Evolutionary conservation across 2,329 filamentous ascomycete genomes (phyloP).

Genomic region (Colletotrichum australisinense): DNA sequence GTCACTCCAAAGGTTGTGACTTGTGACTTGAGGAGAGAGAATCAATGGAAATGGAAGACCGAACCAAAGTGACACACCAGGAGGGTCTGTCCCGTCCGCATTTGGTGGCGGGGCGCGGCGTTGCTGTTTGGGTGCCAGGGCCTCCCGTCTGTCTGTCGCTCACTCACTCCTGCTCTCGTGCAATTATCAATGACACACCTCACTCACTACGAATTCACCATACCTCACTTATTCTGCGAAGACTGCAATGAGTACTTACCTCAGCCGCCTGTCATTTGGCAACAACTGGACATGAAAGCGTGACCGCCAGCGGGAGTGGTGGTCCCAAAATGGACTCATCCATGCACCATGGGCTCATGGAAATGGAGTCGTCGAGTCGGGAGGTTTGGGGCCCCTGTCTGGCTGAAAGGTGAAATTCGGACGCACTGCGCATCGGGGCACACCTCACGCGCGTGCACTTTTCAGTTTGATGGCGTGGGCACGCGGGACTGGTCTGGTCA

Average conservation of each 20-base stretch:
- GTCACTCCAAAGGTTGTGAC: no score
- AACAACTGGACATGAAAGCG: neutral
- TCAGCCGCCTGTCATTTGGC: no score
- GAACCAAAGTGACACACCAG: no score
- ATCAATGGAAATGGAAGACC: neutral
- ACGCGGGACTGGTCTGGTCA: neutral
- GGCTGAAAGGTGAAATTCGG: constrained; percentile 13
- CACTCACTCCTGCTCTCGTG: neutral
- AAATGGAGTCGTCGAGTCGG: neutral
- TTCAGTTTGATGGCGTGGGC: neutral
- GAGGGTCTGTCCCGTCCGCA: neutral
- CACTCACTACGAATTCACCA: neutral
- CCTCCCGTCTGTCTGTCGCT: neutral
- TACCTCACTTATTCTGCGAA: no score
- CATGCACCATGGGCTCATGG: no score
- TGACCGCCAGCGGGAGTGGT: neutral
- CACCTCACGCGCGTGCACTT: neutral
- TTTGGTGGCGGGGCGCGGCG: constrained; percentile 14
- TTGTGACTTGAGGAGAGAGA: neutral
- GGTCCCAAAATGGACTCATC: neutral
- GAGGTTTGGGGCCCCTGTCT: constrained; percentile 17
- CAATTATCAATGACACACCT: neutral
- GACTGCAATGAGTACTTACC: no score
- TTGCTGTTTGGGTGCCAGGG: constrained; percentile 17
- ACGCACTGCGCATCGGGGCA: neutral